Base-by-base conservation (phyloP, 495 filamentous ascomycete species). In the Hypoxylon cercidicola region DNA sequence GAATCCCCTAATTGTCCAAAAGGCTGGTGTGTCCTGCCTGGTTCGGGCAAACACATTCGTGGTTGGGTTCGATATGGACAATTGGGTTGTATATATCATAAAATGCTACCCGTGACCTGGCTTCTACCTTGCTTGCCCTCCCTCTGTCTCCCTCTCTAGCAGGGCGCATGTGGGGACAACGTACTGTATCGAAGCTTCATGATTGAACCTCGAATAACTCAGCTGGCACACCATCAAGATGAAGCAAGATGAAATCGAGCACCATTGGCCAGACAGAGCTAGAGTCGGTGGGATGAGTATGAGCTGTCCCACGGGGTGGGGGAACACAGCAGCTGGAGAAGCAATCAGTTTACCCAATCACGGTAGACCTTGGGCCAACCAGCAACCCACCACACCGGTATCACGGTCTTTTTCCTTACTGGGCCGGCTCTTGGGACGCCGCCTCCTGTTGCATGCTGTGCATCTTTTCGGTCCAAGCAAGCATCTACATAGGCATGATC, bases 251-350 rank as follows among this genome's bases (percentile, higher is more conserved):
- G 55, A 44, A 46, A 55, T 54, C 19, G 44, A 50, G 62, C 50
- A 60, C 46, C 20, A 63, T 68, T 68, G 65, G 65, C 20, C 41
- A 55, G 43, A 37, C 48, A 50, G 25, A 59, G 58, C 45, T 63
- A 30, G 50, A 68, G 60, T 58, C 28, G 65, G 65, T 68, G 55
- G 65, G 55, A 62, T 68, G 65, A 25, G 37, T 50, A 60, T 68
- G 65, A 68, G 69, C 58, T 60, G 61, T 70, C 60, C 61, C 64
- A 56, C 53, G 53, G 64, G 59, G 66, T 62, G 68, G 63, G 71
- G 68, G 51, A 64, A 58, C 57, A 71, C 61, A 61, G 55, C 65
- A 68, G 55, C 50, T 68, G 45, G 48, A 63, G 49, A 63, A 50
- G 59, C 65, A 63, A 68, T 68, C 64, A 59, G 59, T 58, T 34